Conservation (phyloP, 768 basidiomycete species). For the Trametes cinnabarina region DNA sequence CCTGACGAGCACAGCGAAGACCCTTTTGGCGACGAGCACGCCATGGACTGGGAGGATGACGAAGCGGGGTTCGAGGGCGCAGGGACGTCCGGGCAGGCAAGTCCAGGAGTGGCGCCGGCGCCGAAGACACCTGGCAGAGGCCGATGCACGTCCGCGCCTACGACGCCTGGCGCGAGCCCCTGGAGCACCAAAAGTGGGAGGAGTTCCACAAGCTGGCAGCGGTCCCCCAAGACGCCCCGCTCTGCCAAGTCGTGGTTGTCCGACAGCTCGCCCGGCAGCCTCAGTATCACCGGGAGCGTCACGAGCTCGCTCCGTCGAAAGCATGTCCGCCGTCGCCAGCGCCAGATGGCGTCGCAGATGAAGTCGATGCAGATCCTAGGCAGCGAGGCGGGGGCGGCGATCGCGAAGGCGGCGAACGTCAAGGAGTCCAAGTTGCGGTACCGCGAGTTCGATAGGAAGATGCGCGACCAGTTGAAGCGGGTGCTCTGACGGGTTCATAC, state of each 20-base stretch:
- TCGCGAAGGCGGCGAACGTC: slow-evolving; percentile 2
- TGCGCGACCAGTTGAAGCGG: neutral
- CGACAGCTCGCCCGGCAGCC: slow-evolving; percentile 1
- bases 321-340: neutral
- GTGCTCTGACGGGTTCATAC: neutral
- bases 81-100: too few species aligned
- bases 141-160: neutral
- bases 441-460: neutral
- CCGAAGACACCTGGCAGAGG: neutral
- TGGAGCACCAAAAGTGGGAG: neutral
- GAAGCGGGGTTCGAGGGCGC: too few species aligned
- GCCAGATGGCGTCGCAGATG: neutral
- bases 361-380: slow-evolving; percentile 8
- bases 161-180: neutral
- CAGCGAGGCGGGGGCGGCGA: neutral
- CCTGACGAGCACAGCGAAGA: neutral
- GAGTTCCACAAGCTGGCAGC: neutral
- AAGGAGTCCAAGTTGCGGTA: slow-evolving; percentile 8
- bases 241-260: slow-evolving; percentile 5
- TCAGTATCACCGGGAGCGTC: neutral
- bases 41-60: neutral
- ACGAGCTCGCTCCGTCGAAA: neutral
- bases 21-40: neutral
- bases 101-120: neutral
- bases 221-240: neutral